phyloP scores from a whole-genome alignment of 2,329 filamentous ascomycete genomes.

The Teratosphaeria zuluensis region DNA sequence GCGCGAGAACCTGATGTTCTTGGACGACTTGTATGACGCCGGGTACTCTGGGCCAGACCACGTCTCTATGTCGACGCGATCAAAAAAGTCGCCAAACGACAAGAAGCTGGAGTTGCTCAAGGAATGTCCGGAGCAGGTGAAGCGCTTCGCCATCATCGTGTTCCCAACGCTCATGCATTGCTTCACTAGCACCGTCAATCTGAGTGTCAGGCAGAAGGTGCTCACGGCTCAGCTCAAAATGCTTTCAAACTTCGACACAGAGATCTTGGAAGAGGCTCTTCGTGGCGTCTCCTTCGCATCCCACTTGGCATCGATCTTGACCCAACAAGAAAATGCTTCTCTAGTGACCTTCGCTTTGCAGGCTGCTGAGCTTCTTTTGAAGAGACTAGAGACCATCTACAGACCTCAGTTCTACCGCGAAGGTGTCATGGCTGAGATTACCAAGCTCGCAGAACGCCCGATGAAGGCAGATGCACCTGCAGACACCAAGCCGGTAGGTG shows the following conservation, averaged over 20 bases:
- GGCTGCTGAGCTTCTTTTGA: conserved; percentile 78
- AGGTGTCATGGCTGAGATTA: conserved; percentile 86
- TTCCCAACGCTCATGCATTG: conserved; percentile 93
- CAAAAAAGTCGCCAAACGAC: conserved; percentile 57
- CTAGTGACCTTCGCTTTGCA: conserved; percentile 81
- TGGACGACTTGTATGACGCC: conserved; percentile 41
- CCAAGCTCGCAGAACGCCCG: conserved; percentile 56
- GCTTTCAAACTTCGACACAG: conserved; percentile 84
- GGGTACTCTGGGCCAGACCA: conserved; percentile 39
- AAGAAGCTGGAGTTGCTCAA: conserved; percentile 73
- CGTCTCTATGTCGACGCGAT: conserved; percentile 32
- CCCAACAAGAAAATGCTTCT: conserved; percentile 83
- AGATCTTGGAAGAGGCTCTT: conserved; percentile 75
- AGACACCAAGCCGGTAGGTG: conserved; percentile 1
- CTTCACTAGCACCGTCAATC: conserved; percentile 94
- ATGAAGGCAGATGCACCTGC: conserved; percentile 12
- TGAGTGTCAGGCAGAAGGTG: conserved; percentile 90
- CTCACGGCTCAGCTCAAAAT: conserved; percentile 94
- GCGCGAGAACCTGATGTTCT: conserved; percentile 39
- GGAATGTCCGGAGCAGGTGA: conserved; percentile 76
- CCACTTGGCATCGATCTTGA: conserved; percentile 87
- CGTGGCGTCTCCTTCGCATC: conserved; percentile 89
- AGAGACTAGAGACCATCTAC: conserved; percentile 77
- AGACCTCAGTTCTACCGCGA: conserved; percentile 95
- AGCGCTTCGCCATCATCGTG: conserved; percentile 84